A percentile compares a stretch with the other conserved stretches of the same genome.
Evolutionary conservation across 345 rosid species (phyloP).

Genomic region (Excoecaria agallocha): DNA sequence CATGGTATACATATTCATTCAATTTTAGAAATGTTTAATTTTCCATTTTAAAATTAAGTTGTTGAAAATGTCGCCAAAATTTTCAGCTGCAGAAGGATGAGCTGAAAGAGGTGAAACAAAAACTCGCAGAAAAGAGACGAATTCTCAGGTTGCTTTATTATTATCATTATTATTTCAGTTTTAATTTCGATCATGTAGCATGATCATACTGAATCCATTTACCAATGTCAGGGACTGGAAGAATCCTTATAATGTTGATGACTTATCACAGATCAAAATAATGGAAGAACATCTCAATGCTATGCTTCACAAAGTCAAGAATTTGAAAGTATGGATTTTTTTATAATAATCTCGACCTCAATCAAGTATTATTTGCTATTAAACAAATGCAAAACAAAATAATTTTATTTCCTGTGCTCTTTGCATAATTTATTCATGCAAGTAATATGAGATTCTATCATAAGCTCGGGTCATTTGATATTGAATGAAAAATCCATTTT

Average conservation of each 20-base stretch:
- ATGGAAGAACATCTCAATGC: constrained; percentile 33
- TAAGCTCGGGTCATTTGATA: too few relatives aligned
- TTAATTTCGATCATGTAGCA: neutral
- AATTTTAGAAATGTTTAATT: neutral
- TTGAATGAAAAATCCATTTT: neutral
- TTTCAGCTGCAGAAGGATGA: constrained; percentile 13
- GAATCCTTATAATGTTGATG: constrained; percentile 19
- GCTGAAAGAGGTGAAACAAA: constrained; percentile 17
- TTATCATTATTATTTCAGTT: neutral
- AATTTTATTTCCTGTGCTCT: too few relatives aligned
- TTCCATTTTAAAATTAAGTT: neutral
- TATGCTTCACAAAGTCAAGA: constrained; percentile 10
- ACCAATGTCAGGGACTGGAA: constrained; percentile 24
- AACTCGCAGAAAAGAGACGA: constrained; percentile 20
- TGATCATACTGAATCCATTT: neutral
- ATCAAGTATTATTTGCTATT: too few relatives aligned
- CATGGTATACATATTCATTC: constrained; percentile 9
- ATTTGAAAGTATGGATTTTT: constrained; percentile 1
- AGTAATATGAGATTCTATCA: too few relatives aligned
- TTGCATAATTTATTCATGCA: too few relatives aligned
- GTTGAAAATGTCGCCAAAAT: neutral
- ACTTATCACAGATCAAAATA: constrained; percentile 7
- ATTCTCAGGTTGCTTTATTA: constrained; percentile 23
- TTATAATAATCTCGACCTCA: neutral
- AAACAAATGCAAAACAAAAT: too few relatives aligned